Base-by-base conservation (phyloP, 352 stramenopile genomes). In the Phytophthora syringae region DNA sequence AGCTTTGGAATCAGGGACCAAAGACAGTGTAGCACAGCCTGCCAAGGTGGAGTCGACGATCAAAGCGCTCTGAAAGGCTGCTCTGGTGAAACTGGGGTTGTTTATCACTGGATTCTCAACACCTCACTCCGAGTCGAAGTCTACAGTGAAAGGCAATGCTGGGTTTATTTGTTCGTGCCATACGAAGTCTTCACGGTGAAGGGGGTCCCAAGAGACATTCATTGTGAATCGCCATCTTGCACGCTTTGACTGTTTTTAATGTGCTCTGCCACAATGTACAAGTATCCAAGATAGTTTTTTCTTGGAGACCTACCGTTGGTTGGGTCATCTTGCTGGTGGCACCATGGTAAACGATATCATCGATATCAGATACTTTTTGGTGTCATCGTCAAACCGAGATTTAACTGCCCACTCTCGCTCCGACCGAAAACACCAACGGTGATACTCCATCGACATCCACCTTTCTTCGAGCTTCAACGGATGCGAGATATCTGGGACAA, bases 1-100 rank as follows among this genome's bases (percentile, higher is more conserved):
- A 49, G 37, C 60, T 11, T 7, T 22, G 15, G 43, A 67, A 11
- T 10, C 39, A 18, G 16, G 21, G 9, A 2, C 34, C 3, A 48
- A 9, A 16, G 59, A 52, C n/a, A 40, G 20, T 21, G 50, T 9
- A 22, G 12, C 10, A 12, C 28, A 61, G 28, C 9, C 16, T 60
- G 24, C 15, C 16, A 62, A 53, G 37, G 13, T 42, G 13, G 34
- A 72, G 37, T 59, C 57, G 3, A 43, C 36, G 20, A 63, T 67
- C 24, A 28, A 54, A 16, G 49, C 62, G 43, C 48, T 37, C 34
- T 71, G 43, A 71, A 50, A 21, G n/a, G n/a, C n/a, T n/a, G 18
- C 11, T 11, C 12, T 62, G 15, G 36, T 43, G 36, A 22, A 39
- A 12, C 5, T 43, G 16, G 15, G n/a, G 48, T 22, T 2, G 28